Base-by-base conservation (phyloP, 805 yeast species). In the Wickerhamia fluorescens region DNA sequence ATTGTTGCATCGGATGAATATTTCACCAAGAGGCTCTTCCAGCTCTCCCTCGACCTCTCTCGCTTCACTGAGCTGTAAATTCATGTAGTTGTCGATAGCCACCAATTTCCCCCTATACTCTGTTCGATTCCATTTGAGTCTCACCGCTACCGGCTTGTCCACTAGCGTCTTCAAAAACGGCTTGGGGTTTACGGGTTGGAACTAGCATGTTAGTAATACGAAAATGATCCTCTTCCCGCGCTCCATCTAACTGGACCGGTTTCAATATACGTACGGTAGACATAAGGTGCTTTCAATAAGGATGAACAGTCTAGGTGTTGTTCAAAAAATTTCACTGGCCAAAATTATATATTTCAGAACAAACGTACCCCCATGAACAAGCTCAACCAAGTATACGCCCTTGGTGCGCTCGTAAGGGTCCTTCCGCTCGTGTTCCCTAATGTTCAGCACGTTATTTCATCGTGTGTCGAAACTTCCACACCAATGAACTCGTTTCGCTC, bases 31-130 rank as follows among this genome's bases (percentile, higher is more conserved):
- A 13, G 37, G 34, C 33, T 45, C 54, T 12, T 40, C 44, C n/a
- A 24, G 69, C 16, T 61, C 54, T 27, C 58, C 64, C 21, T 71
- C 68, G 20, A 65, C 56, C 45, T 72, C 78, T 16, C 40, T 35
- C 3, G 74, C 66, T 20, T 77, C 71, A 20, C 72, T 78, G 23
- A 88, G 56, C 47, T 83, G 87, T 19, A 92, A 40, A 45, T 92
- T 92, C 89, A 92, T 89, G 58, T 92, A 92, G 44, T 84, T 83
- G 51, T 92, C 98, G 14, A 84, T 80, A 2, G 95, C 75, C 4
- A 77, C 56, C 24, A 92, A 66, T 13, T 54, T 70, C 1, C 98
- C 98, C 35, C 63, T 71, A 55, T 92, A 92, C 52, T 87, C 94
- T 7, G 95, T 82, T 40, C 73, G 73, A 47, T 87, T 89, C 80